phyloP scores from a whole-genome alignment of 768 basidiomycete genomes.

The Leucogyrophana mollusca region DNA sequence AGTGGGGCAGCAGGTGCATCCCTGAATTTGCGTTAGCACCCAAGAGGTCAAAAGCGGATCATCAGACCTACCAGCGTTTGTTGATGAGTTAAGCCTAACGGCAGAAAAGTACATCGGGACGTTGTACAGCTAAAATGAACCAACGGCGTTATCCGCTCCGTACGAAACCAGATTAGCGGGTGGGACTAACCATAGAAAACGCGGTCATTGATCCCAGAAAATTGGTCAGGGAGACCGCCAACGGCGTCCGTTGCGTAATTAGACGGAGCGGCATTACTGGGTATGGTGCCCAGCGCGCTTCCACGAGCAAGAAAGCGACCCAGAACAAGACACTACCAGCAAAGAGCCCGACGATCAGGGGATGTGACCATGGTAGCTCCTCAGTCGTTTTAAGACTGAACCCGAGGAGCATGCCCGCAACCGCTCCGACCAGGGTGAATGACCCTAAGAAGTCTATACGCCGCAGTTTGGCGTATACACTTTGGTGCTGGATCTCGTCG shows the following conservation, averaged over 20 bases:
- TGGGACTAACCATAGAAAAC: slow-evolving; percentile 66
- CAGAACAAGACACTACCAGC: slow-evolving; percentile 52
- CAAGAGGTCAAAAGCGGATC: slow-evolving; percentile 9
- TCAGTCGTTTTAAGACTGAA: slow-evolving; percentile 77
- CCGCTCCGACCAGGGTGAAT: slow-evolving; percentile 68
- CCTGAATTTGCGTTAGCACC: slow-evolving; percentile 40
- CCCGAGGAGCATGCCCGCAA: slow-evolving; percentile 73
- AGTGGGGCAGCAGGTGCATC: slow-evolving; percentile 87
- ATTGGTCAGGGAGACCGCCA: slow-evolving; percentile 79
- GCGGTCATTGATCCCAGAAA: slow-evolving; percentile 74
- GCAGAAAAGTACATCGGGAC: slow-evolving; percentile 88
- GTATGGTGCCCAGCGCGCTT: slow-evolving; percentile 73
- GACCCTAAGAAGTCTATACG: slow-evolving; percentile 88
- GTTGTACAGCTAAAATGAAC: slow-evolving; percentile 66
- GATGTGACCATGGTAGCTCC: slow-evolving; percentile 73
- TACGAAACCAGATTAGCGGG: slow-evolving; percentile 1
- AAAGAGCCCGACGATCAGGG: slow-evolving; percentile 68
- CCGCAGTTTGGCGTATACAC: slow-evolving; percentile 59
- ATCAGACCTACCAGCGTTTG: slow-evolving; percentile 59
- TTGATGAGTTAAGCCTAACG: slow-evolving; percentile 66
- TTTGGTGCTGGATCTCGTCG: slow-evolving; percentile 59
- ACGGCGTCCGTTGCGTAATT: slow-evolving; percentile 73
- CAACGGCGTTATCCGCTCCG: slow-evolving; percentile 12
- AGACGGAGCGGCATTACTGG: slow-evolving; percentile 90
- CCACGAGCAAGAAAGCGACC: slow-evolving; percentile 69